Percentiles rank a stretch among this genome's conserved stretches.
These are phyloP conservation scores for Tylopilus felleus DNA, from an alignment of 768 basidiomycete genomes.

Conservation along the genomic window DNA sequence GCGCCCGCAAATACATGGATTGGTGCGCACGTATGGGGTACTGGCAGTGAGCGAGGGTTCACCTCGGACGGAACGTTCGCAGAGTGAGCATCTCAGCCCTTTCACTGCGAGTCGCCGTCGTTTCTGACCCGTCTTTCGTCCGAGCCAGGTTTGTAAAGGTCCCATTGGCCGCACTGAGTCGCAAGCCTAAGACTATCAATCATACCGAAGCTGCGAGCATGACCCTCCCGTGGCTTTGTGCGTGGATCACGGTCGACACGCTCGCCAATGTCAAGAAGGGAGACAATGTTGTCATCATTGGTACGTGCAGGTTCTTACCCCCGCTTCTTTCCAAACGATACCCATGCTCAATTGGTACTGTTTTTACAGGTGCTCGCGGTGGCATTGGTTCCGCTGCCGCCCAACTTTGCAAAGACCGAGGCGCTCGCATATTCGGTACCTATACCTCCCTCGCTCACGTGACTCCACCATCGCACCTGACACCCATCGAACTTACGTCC, in stretches of 20 bases:
- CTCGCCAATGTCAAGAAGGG: conserved; percentile 32
- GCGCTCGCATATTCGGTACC: conserved; percentile 34
- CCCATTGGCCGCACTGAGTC: conserved; percentile 29
- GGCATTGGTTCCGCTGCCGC: conserved; percentile 35
- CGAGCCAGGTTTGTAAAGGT: conserved; percentile 26
- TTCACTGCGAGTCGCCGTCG: background rate
- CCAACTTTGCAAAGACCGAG: conserved; percentile 31
- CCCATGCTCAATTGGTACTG: background rate
- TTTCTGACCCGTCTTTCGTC: background rate
- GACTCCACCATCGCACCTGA: conserved; percentile 26
- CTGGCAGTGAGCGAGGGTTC: conserved; percentile 32
- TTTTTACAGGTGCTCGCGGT: conserved; percentile 31
- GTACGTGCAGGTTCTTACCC: conserved; percentile 5
- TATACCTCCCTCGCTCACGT: conserved; percentile 30
- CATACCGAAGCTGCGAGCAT: conserved; percentile 32
- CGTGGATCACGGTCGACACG: conserved; percentile 36
- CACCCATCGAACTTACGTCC: conserved; percentile 32
- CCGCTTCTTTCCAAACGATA: background rate
- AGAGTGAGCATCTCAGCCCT: conserved; percentile 22
- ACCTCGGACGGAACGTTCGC: conserved; percentile 33
- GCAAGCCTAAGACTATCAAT: conserved; percentile 26
- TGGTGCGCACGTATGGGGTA: conserved; percentile 34
- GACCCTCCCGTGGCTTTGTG: conserved; percentile 34
- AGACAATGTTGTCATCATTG: conserved; percentile 34
- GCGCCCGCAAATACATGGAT: conserved; percentile 19